phyloP scores from a whole-genome alignment of 2,329 filamentous ascomycete genomes.

The Monilinia fructicola region DNA sequence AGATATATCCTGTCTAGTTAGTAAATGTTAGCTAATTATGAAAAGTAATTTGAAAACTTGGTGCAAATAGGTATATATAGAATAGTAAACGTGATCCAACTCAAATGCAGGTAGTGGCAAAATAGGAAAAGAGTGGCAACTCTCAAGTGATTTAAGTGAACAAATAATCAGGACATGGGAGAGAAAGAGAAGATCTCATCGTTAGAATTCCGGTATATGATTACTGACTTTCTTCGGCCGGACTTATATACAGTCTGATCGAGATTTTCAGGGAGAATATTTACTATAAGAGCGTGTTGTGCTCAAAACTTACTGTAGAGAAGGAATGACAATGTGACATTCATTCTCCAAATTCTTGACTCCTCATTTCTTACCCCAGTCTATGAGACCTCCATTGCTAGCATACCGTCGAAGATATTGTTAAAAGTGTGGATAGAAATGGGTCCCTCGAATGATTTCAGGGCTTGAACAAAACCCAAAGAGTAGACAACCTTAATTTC shows the following conservation, averaged over 20 bases:
- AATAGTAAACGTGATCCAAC: neutral
- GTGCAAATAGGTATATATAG: neutral
- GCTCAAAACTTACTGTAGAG: neutral
- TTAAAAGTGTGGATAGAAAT: slow-evolving; percentile 3
- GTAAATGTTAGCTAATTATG: neutral
- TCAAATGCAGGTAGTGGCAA: neutral
- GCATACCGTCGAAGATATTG: neutral
- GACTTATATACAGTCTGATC: slow-evolving; percentile 6
- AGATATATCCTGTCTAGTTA: neutral
- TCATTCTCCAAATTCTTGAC: neutral
- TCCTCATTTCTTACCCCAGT: slow-evolving; percentile 2
- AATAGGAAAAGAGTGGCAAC: neutral
- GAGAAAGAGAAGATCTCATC: slow-evolving; percentile 3
- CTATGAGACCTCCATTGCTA: neutral
- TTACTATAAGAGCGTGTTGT: neutral
- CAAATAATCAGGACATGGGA: neutral
- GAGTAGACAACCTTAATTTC: neutral
- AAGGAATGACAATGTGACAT: neutral
- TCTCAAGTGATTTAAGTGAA: neutral
- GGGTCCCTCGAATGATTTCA: neutral
- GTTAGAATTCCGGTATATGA: slow-evolving; percentile 1
- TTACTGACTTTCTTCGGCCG: neutral
- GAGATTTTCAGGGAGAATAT: neutral
- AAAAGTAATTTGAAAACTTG: neutral
- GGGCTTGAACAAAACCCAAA: neutral